A percentile compares a stretch with the other conserved stretches of the same genome.
phyloP scores from a whole-genome alignment of 805 yeast genomes.

The Candida dajiaensis region DNA sequence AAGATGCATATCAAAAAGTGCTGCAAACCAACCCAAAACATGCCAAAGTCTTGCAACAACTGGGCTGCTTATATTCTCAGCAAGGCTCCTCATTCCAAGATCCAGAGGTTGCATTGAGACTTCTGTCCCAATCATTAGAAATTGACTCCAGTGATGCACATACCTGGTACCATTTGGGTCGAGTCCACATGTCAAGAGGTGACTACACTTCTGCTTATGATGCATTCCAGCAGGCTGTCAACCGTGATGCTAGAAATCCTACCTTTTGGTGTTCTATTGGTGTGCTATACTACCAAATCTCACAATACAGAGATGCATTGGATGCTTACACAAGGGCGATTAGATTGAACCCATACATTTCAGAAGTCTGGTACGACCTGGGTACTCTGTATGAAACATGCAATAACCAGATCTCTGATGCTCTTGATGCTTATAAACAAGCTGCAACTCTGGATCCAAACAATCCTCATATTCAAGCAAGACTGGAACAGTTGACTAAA shows the following conservation, averaged over 20 bases:
- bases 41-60: slow-evolving; percentile 91
- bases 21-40: slow-evolving; percentile 86
- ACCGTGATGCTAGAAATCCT: slow-evolving; percentile 93
- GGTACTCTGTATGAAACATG: slow-evolving; percentile 97
- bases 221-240: slow-evolving; percentile 97
- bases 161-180: slow-evolving; percentile 94
- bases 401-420: slow-evolving; percentile 91
- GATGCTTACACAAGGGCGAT: slow-evolving; percentile 98
- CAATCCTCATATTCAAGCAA: slow-evolving; percentile 89
- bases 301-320: slow-evolving; percentile 93
- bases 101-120: slow-evolving; percentile 75
- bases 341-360: slow-evolving; percentile 88
- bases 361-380: slow-evolving; percentile 98
- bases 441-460: slow-evolving; percentile 94
- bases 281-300: slow-evolving; percentile 91
- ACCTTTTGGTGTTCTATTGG: slow-evolving; percentile 98
- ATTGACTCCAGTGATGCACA: slow-evolving; percentile 90
- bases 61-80: slow-evolving; percentile 90
- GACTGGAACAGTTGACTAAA: slow-evolving; percentile 78
- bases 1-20: slow-evolving; percentile 93
- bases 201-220: slow-evolving; percentile 96
- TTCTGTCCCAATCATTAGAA: slow-evolving; percentile 82
- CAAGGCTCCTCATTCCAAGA: slow-evolving; percentile 65
- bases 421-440: slow-evolving; percentile 93
- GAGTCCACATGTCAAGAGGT: slow-evolving; percentile 94